Evolutionary conservation across 2,329 filamentous ascomycete species (phyloP).

Genomic region (Aspergillus ochraceoroseus): DNA sequence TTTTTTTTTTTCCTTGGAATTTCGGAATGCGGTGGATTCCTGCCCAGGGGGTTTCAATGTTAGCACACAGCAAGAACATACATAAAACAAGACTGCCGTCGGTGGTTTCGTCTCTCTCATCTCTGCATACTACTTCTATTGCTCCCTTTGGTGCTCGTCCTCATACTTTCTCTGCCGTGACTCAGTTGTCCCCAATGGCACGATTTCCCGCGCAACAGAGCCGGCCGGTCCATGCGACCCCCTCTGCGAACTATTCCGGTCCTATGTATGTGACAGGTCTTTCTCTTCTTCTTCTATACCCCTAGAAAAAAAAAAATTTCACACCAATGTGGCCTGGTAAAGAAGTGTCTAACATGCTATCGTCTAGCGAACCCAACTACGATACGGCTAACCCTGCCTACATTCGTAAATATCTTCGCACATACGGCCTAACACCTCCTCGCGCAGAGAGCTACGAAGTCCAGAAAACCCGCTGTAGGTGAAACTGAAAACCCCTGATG

Average conservation of each 20-base stretch:
- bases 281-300: neutral
- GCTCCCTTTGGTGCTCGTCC: conserved; percentile 13
- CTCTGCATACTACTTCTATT: conserved; percentile 15
- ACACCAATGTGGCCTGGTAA: too few species aligned
- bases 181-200: conserved; percentile 33
- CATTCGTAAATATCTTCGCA: conserved; percentile 50
- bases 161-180: conserved; percentile 22
- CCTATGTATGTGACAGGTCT: conserved; percentile 28
- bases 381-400: conserved; percentile 49
- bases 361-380: conserved; percentile 41
- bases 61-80: conserved; percentile 23
- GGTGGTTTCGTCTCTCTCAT: conserved; percentile 14
- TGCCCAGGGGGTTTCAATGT: conserved; percentile 33
- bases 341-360: neutral
- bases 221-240: conserved; percentile 36
- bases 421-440: conserved; percentile 49
- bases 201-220: conserved; percentile 35
- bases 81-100: conserved; percentile 32
- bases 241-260: conserved; percentile 31
- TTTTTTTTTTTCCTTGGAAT: conserved; percentile 50
- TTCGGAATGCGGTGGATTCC: conserved; percentile 40
- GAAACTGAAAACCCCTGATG: neutral
- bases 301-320: too few species aligned
- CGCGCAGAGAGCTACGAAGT: conserved; percentile 47
- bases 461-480: conserved; percentile 47